Evolutionary conservation across 2,329 filamentous ascomycete species (phyloP), one percentile per base, ranked within the genome.

Genomic region (Rutstroemia sydowiana): DNA sequence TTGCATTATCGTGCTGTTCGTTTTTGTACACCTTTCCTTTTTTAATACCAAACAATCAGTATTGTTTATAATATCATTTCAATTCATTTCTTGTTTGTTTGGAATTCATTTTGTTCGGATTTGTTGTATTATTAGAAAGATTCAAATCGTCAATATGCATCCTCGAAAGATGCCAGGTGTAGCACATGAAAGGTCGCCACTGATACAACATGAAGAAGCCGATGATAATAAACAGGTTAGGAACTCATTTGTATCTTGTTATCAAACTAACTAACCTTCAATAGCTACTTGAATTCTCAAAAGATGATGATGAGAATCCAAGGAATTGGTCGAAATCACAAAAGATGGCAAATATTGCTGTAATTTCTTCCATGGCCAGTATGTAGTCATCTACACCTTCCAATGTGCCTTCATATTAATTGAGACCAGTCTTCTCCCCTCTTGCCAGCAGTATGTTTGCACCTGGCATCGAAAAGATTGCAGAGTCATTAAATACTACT

Each of bases 401-500:
- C 30, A 8, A 2, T n/a, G 16, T 18, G 16, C 5, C 5, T n/a
- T 31, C 4, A 32, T 36, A 18, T 42, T 34, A 20, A 16, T 13
- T 23, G 13, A 8, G 20, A 4, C 10, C 18, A 50, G 48, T 50
- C 5, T n/a, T 50, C 9, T 50, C 48, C 11, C 61, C 61, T 5
- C 60, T 73, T 4, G 74, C 71, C 18, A 56, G 53, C 31, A 59
- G 57, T 5, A 75, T 75, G 62, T 75, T 78, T 51, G 73, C 75
- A 0, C 75, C 75, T 1, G 75, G 71, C 4, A 71, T 76, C 0
- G 70, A 73, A 1, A 56, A 72, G 16, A 66, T 78, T 3, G 71
- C 75, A 63, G 48, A 61, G 31, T 23, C 50, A 5, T 42, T 52
- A 20, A 13, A 52, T 13, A 52, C 50, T 4, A 47, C 50, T 6